phyloP scores from a whole-genome alignment of 1,139 yeast genomes.

The Nakaseomyces uthaithaninus region DNA sequence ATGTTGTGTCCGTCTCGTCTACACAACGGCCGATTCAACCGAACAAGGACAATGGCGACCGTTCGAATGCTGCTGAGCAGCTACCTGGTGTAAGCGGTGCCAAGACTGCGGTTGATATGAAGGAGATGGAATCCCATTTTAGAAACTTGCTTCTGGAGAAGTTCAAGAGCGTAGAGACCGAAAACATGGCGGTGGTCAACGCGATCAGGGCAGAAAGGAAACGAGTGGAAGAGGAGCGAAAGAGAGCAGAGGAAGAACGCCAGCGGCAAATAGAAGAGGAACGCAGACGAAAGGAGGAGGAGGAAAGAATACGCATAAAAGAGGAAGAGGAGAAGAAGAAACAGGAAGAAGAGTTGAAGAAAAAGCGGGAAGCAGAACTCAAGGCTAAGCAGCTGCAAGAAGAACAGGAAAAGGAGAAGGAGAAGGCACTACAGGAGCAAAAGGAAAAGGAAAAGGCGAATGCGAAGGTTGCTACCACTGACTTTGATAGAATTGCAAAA shows the following conservation, averaged over 20 bases:
- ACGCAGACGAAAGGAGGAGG: constrained; percentile 14
- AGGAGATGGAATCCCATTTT: constrained; percentile 1
- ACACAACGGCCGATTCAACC: neutral
- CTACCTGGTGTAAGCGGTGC: neutral
- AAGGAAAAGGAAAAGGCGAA: constrained; percentile 8
- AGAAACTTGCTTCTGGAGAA: neutral
- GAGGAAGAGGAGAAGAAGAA: constrained; percentile 14
- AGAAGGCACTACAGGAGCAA: constrained; percentile 11
- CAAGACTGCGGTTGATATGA: neutral
- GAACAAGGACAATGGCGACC: too few species aligned
- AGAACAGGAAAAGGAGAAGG: constrained; percentile 11
- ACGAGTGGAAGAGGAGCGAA: constrained; percentile 11
- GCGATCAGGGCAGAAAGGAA: constrained; percentile 10
- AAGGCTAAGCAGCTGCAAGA: constrained; percentile 16
- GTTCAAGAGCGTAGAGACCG: neutral
- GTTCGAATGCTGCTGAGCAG: too few species aligned
- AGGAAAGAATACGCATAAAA: constrained; percentile 12
- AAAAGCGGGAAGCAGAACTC: constrained; percentile 12
- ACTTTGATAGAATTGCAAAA: constrained; percentile 34
- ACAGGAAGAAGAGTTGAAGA: constrained; percentile 14
- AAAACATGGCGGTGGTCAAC: constrained; percentile 7
- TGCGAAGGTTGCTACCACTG: constrained; percentile 12
- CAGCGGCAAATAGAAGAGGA: constrained; percentile 17
- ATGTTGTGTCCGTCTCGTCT: neutral
- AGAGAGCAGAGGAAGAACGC: neutral